phyloP scores from a whole-genome alignment of 2,329 filamentous ascomycete genomes.

The Xylariaceae sp. region DNA sequence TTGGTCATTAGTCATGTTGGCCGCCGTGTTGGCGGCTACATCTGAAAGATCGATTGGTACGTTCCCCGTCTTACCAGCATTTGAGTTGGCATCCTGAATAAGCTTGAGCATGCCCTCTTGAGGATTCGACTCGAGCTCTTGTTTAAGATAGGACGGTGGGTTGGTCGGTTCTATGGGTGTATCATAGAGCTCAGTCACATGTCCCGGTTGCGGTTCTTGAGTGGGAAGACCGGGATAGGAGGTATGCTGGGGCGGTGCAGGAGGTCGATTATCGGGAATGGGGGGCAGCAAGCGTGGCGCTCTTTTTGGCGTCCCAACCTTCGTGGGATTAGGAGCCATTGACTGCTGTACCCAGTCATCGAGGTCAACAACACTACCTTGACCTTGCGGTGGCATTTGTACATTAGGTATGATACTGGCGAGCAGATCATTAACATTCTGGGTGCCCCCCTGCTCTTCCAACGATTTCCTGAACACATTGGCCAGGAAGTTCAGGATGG shows the following conservation, averaged over 20 bases:
- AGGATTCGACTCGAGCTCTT: slow-evolving; percentile 54
- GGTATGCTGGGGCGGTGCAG: slow-evolving; percentile 32
- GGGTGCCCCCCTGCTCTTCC: slow-evolving; percentile 71
- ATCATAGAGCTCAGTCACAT: slow-evolving; percentile 60
- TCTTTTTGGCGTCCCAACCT: slow-evolving; percentile 47
- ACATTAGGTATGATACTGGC: slow-evolving; percentile 63
- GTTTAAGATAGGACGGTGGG: slow-evolving; percentile 48
- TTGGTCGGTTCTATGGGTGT: slow-evolving; percentile 43
- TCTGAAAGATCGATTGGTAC: slow-evolving; percentile 49
- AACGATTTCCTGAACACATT: slow-evolving; percentile 94
- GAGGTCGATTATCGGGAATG: slow-evolving; percentile 41
- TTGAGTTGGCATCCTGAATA: slow-evolving; percentile 61
- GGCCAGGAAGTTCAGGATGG: slow-evolving; percentile 94
- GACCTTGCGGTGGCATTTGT: slow-evolving; percentile 45
- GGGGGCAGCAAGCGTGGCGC: slow-evolving; percentile 52
- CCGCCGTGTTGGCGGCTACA: slow-evolving; percentile 52
- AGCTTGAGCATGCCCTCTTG: slow-evolving; percentile 62
- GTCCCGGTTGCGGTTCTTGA: slow-evolving; percentile 46
- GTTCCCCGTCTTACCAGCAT: slow-evolving; percentile 38
- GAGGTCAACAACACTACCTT: slow-evolving; percentile 58
- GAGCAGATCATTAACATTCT: slow-evolving; percentile 82
- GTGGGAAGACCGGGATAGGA: slow-evolving; percentile 27
- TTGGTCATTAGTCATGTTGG: slow-evolving; percentile 54
- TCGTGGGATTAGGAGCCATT: slow-evolving; percentile 34
- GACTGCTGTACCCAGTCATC: slow-evolving; percentile 54